These are phyloP conservation scores for Diphasiastrum complanatum DNA, from an alignment of 83 land plant genomes.

Conservation along the genomic window DNA sequence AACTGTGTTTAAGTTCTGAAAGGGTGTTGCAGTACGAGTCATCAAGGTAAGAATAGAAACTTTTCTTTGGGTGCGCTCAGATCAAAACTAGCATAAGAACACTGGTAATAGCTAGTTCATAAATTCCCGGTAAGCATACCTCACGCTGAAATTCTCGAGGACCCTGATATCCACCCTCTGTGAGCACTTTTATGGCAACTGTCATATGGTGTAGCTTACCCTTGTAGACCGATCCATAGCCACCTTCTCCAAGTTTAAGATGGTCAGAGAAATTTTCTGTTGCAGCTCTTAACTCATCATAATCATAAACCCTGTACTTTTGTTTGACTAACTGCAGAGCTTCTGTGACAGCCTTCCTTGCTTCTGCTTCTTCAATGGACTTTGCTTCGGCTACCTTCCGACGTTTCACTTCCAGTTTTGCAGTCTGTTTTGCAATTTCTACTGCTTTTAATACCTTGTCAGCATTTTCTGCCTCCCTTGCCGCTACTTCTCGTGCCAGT, in stretches of 20 bases:
- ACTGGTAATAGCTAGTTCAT: too few species aligned
- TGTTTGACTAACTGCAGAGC: not conserved
- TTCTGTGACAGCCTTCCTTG: not conserved
- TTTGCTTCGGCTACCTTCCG: not conserved
- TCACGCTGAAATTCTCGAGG: constrained; percentile 54
- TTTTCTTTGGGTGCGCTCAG: too few species aligned
- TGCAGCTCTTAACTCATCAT: constrained; percentile 43
- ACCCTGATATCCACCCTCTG: constrained; percentile 29
- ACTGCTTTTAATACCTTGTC: too few species aligned
- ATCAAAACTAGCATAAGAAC: too few species aligned
- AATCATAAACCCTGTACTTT: constrained; percentile 43
- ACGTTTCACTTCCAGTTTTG: too few species aligned
- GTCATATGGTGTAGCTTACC: constrained; percentile 47
- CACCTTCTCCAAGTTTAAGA: constrained; percentile 59
- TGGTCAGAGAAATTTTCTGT: constrained; percentile 46
- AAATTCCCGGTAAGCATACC: constrained; percentile 43
- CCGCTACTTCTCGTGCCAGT: too few species aligned
- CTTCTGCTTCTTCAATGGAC: not conserved
- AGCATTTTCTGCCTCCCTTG: too few species aligned
- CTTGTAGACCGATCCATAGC: constrained; percentile 60
- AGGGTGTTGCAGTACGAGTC: too few species aligned
- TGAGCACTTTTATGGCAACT: constrained; percentile 66
- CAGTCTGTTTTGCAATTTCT: too few species aligned
- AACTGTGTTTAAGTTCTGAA: too few species aligned
- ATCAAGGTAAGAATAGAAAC: too few species aligned